These are phyloP conservation scores for Penicillium nordicum DNA, from an alignment of 2,329 filamentous ascomycete species.

Conservation along the genomic window DNA sequence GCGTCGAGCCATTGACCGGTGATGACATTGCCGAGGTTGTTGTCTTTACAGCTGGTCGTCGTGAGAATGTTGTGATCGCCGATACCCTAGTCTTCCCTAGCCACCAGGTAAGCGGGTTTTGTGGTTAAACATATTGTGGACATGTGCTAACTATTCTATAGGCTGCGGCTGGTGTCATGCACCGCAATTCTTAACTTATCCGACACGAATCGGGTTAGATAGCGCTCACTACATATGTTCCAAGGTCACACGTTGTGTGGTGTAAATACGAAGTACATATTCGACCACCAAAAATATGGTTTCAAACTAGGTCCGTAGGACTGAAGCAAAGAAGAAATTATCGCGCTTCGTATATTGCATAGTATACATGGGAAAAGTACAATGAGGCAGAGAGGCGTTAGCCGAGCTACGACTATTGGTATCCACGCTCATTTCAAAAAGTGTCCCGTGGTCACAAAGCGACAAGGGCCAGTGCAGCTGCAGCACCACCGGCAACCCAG, in stretches of 20 bases:
- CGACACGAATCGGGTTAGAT: neutral
- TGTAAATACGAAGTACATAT: neutral
- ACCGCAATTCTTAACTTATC: constrained; percentile 22
- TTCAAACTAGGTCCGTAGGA: neutral
- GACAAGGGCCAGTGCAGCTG: constrained; percentile 5
- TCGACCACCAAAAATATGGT: neutral
- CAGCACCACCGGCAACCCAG: constrained; percentile 18
- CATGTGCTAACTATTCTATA: constrained; percentile 1
- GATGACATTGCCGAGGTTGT: constrained; percentile 89
- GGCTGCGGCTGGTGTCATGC: constrained; percentile 25
- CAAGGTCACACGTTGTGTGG: neutral
- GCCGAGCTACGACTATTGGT: too few species aligned
- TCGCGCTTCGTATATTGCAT: neutral
- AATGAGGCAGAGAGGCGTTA: neutral
- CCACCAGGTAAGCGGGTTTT: constrained; percentile 67
- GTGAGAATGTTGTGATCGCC: constrained; percentile 87
- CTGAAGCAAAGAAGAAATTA: neutral
- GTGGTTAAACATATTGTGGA: neutral
- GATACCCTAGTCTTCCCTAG: constrained; percentile 85
- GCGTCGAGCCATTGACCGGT: constrained; percentile 76
- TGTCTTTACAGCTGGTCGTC: constrained; percentile 77
- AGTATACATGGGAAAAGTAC: neutral
- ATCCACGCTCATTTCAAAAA: neutral
- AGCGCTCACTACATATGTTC: neutral
- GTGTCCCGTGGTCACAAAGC: neutral